Conservation (phyloP, 176 grass and related monocot genomes). For the Alloteropsis semialata region DNA sequence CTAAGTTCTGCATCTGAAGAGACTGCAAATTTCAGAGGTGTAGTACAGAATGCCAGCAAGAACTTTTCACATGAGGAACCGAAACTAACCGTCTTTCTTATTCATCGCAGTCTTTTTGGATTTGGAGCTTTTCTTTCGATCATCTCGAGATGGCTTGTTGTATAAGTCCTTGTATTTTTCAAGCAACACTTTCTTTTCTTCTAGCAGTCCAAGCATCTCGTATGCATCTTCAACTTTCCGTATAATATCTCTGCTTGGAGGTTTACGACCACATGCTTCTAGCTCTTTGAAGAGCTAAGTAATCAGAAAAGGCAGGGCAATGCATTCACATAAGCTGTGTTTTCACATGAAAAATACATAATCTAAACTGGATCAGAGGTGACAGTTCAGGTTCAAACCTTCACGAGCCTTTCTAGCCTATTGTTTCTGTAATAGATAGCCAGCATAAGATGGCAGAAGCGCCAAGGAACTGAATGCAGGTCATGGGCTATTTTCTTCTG, state of each 20-base stretch:
- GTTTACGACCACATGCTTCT: conserved; percentile 70
- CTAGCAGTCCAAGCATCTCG: conserved; percentile 67
- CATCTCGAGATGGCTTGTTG: conserved; percentile 38
- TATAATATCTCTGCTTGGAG: conserved; percentile 61
- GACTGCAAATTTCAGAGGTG: background rate
- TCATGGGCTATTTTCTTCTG: conserved; percentile 69
- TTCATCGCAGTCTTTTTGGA: conserved; percentile 6
- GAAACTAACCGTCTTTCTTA: conserved; percentile 22
- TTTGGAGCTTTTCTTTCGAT: background rate
- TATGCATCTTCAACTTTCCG: conserved; percentile 84
- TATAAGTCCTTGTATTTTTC: conserved; percentile 63
- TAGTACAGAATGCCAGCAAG: background rate
- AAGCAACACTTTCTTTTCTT: conserved; percentile 69
- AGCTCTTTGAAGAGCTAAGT: conserved; percentile 65
- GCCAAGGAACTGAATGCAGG: conserved; percentile 77
- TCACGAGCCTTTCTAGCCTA: conserved; percentile 67
- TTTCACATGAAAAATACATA: background rate
- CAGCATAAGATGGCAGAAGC: conserved; percentile 76
- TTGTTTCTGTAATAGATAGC: conserved; percentile 94
- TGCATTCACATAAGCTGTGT: conserved; percentile 8
- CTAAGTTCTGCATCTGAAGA: background rate
- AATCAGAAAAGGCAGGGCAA: background rate
- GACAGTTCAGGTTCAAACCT: conserved; percentile 40
- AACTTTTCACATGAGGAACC: background rate
- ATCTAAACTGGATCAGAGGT: conserved; percentile 4